These are phyloP conservation scores for Hymenoscyphus occultus DNA, from an alignment of 2,329 filamentous ascomycete species.

Conservation along the genomic window DNA sequence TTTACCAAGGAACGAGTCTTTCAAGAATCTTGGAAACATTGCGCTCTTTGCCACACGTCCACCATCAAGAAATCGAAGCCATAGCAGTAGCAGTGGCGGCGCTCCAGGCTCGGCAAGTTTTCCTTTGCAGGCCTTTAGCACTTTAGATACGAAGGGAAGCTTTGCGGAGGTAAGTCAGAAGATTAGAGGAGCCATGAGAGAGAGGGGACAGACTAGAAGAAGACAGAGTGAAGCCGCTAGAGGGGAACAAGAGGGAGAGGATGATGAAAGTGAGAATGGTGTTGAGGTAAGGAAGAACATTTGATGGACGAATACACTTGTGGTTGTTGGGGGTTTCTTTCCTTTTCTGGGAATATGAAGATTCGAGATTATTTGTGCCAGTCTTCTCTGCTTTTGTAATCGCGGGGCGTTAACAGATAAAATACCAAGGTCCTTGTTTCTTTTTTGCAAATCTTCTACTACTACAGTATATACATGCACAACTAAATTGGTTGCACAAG, in stretches of 20 bases:
- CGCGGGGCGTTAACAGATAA: conserved; percentile 6
- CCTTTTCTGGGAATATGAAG: background rate
- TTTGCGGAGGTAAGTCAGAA: conserved; percentile 81
- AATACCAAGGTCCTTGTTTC: conserved; percentile 8
- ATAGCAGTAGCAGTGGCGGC: conserved; percentile 66
- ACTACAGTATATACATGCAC: no score
- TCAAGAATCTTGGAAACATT: conserved; percentile 82
- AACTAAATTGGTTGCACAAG: no score
- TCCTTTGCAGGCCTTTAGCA: conserved; percentile 67
- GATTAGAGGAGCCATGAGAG: conserved; percentile 80
- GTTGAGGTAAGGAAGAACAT: conserved; percentile 30
- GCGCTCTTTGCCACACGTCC: conserved; percentile 89
- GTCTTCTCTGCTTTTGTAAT: conserved; percentile 2
- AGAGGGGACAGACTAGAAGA: conserved; percentile 61
- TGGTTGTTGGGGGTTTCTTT: background rate
- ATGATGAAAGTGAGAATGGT: conserved; percentile 45
- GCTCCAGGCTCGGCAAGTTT: conserved; percentile 60
- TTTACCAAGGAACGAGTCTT: conserved; percentile 84
- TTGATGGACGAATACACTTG: conserved; percentile 11
- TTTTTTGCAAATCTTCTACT: background rate
- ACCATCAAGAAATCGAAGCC: conserved; percentile 68
- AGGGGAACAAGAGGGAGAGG: conserved; percentile 45
- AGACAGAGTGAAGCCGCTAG: conserved; percentile 40
- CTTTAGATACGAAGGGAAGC: conserved; percentile 63
- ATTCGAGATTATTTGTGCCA: background rate